Percentiles rank a stretch among this genome's conserved stretches.
phyloP scores from a whole-genome alignment of 441 rosid species.

The Croton laevigatus region DNA sequence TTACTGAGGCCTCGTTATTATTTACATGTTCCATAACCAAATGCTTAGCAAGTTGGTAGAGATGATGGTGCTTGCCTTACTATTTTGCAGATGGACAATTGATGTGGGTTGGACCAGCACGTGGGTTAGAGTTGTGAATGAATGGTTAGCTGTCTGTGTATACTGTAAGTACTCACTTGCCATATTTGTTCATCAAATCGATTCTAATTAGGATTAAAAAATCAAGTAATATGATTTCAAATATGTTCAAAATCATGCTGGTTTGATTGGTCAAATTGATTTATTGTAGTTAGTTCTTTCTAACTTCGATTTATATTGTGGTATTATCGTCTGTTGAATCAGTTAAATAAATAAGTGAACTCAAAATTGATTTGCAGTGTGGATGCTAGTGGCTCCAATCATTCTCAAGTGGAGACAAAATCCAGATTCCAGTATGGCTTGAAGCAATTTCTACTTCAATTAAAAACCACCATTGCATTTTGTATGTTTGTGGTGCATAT shows the following conservation, averaged over 20 bases:
- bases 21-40: neutral
- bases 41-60: neutral
- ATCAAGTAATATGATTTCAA: neutral
- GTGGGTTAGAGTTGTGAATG: constrained; percentile 89
- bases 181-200: neutral
- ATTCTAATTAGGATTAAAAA: neutral
- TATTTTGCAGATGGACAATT: constrained; percentile 81
- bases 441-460: constrained; percentile 20
- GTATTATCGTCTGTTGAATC: too few relatives aligned
- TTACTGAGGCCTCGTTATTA: neutral
- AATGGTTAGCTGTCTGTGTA: constrained; percentile 96
- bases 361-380: constrained; percentile 49
- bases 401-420: constrained; percentile 52
- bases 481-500: constrained; percentile 1
- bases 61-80: too few relatives aligned
- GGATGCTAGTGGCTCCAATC: constrained; percentile 87
- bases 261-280: neutral
- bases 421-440: constrained; percentile 30
- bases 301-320: neutral
- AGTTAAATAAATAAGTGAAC: too few relatives aligned
- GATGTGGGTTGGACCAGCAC: constrained; percentile 99
- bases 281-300: neutral
- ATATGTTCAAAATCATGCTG: neutral
- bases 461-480: neutral
- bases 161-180: constrained; percentile 53